Base-by-base conservation (phyloP, 2,329 filamentous ascomycete species). In the Parascedosporium putredinis region DNA sequence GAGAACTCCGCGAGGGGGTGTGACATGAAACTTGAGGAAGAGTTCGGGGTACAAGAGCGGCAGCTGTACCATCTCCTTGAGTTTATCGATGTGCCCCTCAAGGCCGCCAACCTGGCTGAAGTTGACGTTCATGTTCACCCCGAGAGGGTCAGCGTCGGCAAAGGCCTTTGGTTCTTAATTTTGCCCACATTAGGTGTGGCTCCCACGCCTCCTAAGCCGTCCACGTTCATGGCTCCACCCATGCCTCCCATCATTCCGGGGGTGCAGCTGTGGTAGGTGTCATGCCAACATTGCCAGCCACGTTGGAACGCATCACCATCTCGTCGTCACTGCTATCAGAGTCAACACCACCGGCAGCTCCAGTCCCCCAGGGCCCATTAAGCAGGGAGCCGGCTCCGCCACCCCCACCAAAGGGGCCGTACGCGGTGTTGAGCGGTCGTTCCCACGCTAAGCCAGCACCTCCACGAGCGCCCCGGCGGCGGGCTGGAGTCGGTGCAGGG, bases 241-340 rank as follows among this genome's bases (percentile, higher is more conserved):
- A 61, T 56, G 5, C 61, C 64, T 8, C 66, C 67, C 34, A 76
- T 64, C 45, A 77, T 56, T 4, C 72, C 16, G 67, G 67, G 24
- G 71, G 66, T 4, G 69, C 69, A 2, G 70, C 71, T 29, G 74
- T 68, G 1, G 75, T 78, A 3, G 76, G 76, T 2, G 76, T 79
- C 74, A 78, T 75, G 52, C 76, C 76, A 1, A 88, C 71, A 52
- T 82, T 77, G 43, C 83, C 86, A 43, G 69, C 65, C 53, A 65
- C 58, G 33, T 61, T 70, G 6, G 74, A 78, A 52, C 84, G 78
- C 55, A 83, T 80, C 55, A 78, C 74, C 66, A 80, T 81, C 60
- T 98, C 93, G 57, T 98, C 93, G 58, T 98, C 93, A 63, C 93
- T 98, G 64, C 89, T 96, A 62, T 98, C 93, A 5, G 91, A 95